Base-by-base conservation (phyloP, 352 stramenopile genomes). In the Elongisporangium undulatum region DNA sequence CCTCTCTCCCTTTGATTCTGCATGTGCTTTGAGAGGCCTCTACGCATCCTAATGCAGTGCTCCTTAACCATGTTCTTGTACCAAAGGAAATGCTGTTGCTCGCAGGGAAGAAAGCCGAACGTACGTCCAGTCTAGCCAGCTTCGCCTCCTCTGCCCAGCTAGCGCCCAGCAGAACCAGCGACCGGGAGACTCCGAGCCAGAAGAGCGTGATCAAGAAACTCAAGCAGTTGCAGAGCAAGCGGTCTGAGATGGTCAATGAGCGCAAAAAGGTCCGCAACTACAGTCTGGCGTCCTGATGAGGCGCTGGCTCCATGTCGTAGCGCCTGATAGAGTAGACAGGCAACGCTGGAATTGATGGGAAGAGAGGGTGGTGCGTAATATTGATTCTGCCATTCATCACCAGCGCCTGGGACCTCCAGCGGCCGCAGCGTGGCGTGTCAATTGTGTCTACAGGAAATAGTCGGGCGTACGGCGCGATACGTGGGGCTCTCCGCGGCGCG, bases 401-500 rank as follows among this genome's bases (percentile, higher is more conserved):
- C 34, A 45, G 12, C 34, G 9, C 26, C 5, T 38, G 6, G n/a
- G 26, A 38, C 26, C 26, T 8, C 26, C 26, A 38, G 34, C 34
- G 34, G 34, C 34, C 34, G 34, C 12, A 17, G 34, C 34, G 34
- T 45, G 34, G 34, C 34, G 10, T 45, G 34, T 45, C 34, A 12
- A 6, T 45, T 29, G 16, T 55, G 49, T 64, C 76, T 97, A 98
- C 64, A 98, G 67, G 69, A 98, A 98, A 69, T 98, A 98, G 66
- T 98, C 95, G 20, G 95, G 95, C 49, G 94, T 98, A 59, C 94
- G 77, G 56, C 92, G 77, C 45, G 90, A 97, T 20, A 98, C 94
- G 59, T 98, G 87, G 10, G 94, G 90, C 69, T 98, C 94, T 48
- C 94, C 95, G 66, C 92, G 84, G 55, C 95, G 83, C 61, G 95